Evolutionary conservation across 106 monocot genomes (phyloP).

Genomic region (Ottelia alismoides): DNA sequence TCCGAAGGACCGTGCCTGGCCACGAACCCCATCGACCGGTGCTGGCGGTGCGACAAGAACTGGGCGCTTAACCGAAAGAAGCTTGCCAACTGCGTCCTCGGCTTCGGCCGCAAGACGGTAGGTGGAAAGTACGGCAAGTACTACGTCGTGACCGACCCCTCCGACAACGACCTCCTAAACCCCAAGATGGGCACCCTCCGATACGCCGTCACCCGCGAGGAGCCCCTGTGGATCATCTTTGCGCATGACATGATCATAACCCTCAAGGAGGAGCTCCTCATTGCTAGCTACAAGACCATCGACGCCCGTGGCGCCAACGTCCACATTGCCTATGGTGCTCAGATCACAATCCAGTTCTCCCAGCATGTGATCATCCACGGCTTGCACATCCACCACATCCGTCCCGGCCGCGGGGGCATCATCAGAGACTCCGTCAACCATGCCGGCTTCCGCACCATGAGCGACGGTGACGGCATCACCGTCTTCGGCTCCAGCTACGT

Average conservation of each 20-base stretch:
- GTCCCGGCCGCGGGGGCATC: constrained; percentile 23
- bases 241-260: constrained; percentile 41
- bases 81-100: constrained; percentile 40
- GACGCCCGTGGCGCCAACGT: constrained; percentile 58
- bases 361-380: constrained; percentile 54
- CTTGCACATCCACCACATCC: constrained; percentile 52
- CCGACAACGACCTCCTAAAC: constrained; percentile 24
- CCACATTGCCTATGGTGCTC: constrained; percentile 44
- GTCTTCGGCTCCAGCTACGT: constrained; percentile 36
- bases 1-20: constrained; percentile 17
- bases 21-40: constrained; percentile 66
- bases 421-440: constrained; percentile 37
- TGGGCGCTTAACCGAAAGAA: constrained; percentile 35
- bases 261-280: constrained; percentile 51
- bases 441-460: constrained; percentile 23
- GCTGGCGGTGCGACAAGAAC: constrained; percentile 46
- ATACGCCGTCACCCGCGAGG: constrained; percentile 29
- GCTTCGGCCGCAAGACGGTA: constrained; percentile 20
- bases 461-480: constrained; percentile 67
- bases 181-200: constrained; percentile 36
- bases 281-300: constrained; percentile 60
- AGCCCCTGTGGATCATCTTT: constrained; percentile 63
- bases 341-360: constrained; percentile 49
- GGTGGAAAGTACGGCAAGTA: constrained; percentile 16
- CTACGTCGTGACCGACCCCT: constrained; percentile 14